Percentiles rank a stretch among this genome's conserved stretches.
Conservation (phyloP, 2,329 filamentous ascomycete species). For the Pseudopithomyces maydicus region DNA sequence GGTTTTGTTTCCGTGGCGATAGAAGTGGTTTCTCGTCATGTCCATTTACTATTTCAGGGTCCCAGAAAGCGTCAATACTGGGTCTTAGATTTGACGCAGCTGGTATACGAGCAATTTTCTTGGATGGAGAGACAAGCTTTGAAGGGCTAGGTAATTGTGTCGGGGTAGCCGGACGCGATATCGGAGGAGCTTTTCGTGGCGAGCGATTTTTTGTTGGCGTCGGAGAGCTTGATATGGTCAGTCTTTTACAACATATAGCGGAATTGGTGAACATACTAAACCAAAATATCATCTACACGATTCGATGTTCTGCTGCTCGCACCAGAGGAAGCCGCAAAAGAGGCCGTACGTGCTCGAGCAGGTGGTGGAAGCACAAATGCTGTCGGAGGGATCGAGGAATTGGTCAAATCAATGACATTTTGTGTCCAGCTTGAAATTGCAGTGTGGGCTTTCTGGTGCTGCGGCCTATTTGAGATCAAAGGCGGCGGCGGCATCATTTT, state of each 20-base stretch:
- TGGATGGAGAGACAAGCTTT: slow-evolving; percentile 45
- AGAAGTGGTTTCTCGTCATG: slow-evolving; percentile 45
- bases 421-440: slow-evolving; percentile 37
- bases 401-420: slow-evolving; percentile 40
- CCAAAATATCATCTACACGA: slow-evolving; percentile 33
- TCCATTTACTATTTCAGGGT: slow-evolving; percentile 40
- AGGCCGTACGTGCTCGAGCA: slow-evolving; percentile 24
- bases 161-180: slow-evolving; percentile 38
- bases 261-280: slow-evolving; percentile 27
- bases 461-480: slow-evolving; percentile 26
- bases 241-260: not conserved
- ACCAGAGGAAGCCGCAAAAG: slow-evolving; percentile 33
- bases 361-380: slow-evolving; percentile 26
- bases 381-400: slow-evolving; percentile 28
- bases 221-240: slow-evolving; percentile 27
- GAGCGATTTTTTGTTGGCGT: slow-evolving; percentile 40
- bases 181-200: slow-evolving; percentile 39
- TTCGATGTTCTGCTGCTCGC: slow-evolving; percentile 36
- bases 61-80: slow-evolving; percentile 47
- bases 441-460: slow-evolving; percentile 30
- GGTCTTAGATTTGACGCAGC: slow-evolving; percentile 35
- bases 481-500: slow-evolving; percentile 16
- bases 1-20: slow-evolving; percentile 42
- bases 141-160: slow-evolving; percentile 33
- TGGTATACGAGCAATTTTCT: slow-evolving; percentile 38